phyloP scores from a whole-genome alignment of 2,329 filamentous ascomycete species.

The Penicillium sp. region DNA sequence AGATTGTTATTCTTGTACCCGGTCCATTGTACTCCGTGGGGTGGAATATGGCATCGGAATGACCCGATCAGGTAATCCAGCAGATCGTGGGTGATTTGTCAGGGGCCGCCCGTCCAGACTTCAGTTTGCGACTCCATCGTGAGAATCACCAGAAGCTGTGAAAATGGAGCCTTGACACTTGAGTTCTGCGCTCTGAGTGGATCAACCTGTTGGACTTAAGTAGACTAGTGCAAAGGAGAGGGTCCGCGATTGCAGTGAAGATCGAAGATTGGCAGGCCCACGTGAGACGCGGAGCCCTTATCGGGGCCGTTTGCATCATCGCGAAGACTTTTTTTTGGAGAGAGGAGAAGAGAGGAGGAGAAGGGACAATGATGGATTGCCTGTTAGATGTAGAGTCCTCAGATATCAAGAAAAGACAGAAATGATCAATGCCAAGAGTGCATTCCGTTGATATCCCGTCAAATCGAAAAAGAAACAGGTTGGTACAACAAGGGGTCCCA shows the following conservation, averaged over 20 bases:
- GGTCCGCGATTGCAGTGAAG: slow-evolving; percentile 17
- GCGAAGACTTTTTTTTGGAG: slow-evolving; percentile 8
- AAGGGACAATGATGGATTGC: no score
- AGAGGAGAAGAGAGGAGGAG: not conserved
- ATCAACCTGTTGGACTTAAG: not conserved
- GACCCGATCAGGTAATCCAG: slow-evolving; percentile 25
- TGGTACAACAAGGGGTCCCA: slow-evolving; percentile 6
- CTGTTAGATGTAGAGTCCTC: no score
- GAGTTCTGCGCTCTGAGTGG: slow-evolving; percentile 2
- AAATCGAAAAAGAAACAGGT: not conserved
- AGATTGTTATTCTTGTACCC: not conserved
- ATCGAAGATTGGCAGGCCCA: slow-evolving; percentile 23
- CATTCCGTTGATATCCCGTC: not conserved
- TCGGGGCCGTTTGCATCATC: slow-evolving; percentile 28
- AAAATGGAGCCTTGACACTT: slow-evolving; percentile 12
- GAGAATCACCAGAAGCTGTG: not conserved
- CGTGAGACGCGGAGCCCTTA: slow-evolving; percentile 33
- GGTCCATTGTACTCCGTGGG: not conserved
- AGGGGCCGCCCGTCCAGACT: not conserved
- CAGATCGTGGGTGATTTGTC: slow-evolving; percentile 7
- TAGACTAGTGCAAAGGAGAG: slow-evolving; percentile 10
- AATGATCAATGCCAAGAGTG: not conserved
- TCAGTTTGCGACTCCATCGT: slow-evolving; percentile 11
- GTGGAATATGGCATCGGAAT: slow-evolving; percentile 14
- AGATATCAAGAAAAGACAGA: not conserved